phyloP scores from a whole-genome alignment of 257 asterid genomes.

The Primulina tabacum region DNA sequence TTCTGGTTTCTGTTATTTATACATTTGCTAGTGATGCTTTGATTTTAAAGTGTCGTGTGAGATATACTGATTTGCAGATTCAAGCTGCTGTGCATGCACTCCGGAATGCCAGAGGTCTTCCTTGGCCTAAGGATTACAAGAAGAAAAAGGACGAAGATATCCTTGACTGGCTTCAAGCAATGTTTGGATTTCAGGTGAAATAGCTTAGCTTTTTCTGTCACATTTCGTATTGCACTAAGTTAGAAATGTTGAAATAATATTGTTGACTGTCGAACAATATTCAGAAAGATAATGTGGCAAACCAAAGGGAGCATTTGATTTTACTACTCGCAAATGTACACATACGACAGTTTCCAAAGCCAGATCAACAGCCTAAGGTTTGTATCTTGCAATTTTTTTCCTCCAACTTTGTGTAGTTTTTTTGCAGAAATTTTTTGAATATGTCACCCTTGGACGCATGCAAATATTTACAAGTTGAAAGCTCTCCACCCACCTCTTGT shows the following conservation, averaged over 20 bases:
- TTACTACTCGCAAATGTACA: constrained; percentile 97
- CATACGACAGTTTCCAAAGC: constrained; percentile 69
- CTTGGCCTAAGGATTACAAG: constrained; percentile 97
- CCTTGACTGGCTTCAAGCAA: constrained; percentile 99
- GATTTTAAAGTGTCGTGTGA: background rate
- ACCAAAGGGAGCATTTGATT: constrained; percentile 83
- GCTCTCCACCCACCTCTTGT: too few relatives aligned
- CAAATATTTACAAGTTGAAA: too few relatives aligned
- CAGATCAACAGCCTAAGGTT: too few relatives aligned
- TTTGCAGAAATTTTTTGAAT: background rate
- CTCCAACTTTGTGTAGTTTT: background rate
- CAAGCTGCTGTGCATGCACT: constrained; percentile 96
- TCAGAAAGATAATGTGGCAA: constrained; percentile 56
- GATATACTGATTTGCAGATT: constrained; percentile 47
- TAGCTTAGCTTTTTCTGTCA: constrained; percentile 10
- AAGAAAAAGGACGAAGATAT: constrained; percentile 96
- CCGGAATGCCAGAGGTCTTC: constrained; percentile 90
- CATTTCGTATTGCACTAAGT: background rate
- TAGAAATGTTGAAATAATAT: background rate
- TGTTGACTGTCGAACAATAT: constrained; percentile 28
- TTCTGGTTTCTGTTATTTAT: too few relatives aligned
- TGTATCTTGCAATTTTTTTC: too few relatives aligned
- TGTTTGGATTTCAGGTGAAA: constrained; percentile 97
- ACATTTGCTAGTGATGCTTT: too few relatives aligned
- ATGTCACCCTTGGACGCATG: too few relatives aligned